Percentiles rank a stretch among this genome's conserved stretches.
Evolutionary conservation across 331 rosid species (phyloP).

Genomic region (Spiraea crenata): DNA sequence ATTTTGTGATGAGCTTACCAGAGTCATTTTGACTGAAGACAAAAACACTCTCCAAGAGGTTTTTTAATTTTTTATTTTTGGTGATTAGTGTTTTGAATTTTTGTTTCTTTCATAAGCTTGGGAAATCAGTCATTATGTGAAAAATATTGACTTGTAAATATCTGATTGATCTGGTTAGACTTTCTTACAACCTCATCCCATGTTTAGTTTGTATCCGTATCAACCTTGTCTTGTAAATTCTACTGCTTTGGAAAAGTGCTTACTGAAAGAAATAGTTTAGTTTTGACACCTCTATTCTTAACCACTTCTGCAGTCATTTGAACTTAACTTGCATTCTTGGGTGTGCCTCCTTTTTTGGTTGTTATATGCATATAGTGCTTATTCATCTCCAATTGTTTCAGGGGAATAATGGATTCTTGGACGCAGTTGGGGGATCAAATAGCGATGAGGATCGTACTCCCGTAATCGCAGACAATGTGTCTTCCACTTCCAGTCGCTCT

Average conservation of each 20-base stretch:
- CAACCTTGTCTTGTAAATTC: too few relatives aligned
- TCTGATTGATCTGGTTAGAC: too few relatives aligned
- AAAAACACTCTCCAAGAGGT: too few relatives aligned
- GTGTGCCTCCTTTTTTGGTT: neutral
- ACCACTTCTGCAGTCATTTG: too few relatives aligned
- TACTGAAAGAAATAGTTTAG: neutral
- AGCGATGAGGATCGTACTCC: conserved; percentile 14
- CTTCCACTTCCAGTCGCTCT: conserved; percentile 52
- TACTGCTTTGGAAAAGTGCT: neutral
- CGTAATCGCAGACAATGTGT: conserved; percentile 30
- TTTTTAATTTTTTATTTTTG: too few relatives aligned
- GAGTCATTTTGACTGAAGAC: too few relatives aligned
- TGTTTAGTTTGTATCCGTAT: neutral
- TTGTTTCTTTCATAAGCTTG: too few relatives aligned
- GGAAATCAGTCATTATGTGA: too few relatives aligned
- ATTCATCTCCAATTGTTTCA: conserved; percentile 29
- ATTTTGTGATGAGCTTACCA: too few relatives aligned
- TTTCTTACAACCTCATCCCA: neutral
- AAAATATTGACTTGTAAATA: too few relatives aligned
- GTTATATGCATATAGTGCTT: neutral
- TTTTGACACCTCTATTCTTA: too few relatives aligned
- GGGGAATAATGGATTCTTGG: conserved; percentile 41
- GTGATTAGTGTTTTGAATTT: too few relatives aligned
- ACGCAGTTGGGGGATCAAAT: conserved; percentile 24
- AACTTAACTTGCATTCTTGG: neutral